Evolutionary conservation across 305 asterid species (phyloP), one percentile per base, ranked within the genome.

Genomic region (Nicotiana rustica): DNA sequence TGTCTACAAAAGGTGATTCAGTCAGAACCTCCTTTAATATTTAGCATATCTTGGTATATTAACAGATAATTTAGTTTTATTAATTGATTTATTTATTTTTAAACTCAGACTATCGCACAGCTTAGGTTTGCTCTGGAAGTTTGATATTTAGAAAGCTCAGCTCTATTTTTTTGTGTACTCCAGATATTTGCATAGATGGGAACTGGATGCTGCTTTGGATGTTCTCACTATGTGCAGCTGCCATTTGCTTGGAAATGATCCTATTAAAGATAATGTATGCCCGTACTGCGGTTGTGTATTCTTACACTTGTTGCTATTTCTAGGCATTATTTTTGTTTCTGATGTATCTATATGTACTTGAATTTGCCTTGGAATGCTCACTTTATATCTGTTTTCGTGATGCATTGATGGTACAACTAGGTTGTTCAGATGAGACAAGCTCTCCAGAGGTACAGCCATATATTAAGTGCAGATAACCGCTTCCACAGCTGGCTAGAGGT

Each of bases 401-500:
- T 47, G 33, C 65, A 33, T 66, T 33, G 65, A 67, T 83, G 82
- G 61, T 80, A 65, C 88, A 55, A 67, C 47, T 87, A 96, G 99
- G 93, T 92, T 82, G 91, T 91, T 86, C 95, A 89, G 89, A 91
- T 90, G 92, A 95, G 98, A 85, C 97, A 88, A 84, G 97, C 98
- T 83, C 93, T 96, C 78, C 87, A 85, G 83, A 91, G 98, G 90
- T 95, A 92, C 92, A 96, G 92, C 77, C 98, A 87, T 86, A 95
- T 96, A 90, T 91, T 96, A 87, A 89, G 91, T 90, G 98, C 98
- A 84, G 98, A 95, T 92, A 97, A 92, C 84, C 94, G 85, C 73
- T 93, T 91, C 91, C 86, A 56, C 85, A 93, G 96, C 93, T 96
- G 99, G 99, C 98, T 93, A 88, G 96, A 96, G 99, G 99, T 96